Evolutionary conservation across 352 stramenopile species (phyloP), one percentile per base, ranked within the genome.

Genomic region (Lagenidium giganteum): DNA sequence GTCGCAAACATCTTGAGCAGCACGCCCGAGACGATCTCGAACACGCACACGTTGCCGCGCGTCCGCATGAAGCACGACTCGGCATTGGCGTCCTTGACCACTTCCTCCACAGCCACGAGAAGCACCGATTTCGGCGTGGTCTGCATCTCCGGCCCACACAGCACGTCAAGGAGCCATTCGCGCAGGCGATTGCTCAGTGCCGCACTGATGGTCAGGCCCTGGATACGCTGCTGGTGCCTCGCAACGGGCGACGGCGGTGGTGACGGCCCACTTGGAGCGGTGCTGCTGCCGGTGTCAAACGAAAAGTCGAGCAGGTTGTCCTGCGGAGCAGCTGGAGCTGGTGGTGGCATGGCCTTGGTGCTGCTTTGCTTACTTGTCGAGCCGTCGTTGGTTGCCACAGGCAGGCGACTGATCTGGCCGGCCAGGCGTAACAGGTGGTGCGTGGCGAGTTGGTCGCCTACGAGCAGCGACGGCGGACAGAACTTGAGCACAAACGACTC

Each of bases 361-460:
- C n/a, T n/a, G 17, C 31, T 54, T n/a, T 27, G 32, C 5, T 28
- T 50, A 35, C 42, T 14, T 17, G 24, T 32, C 14, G 16, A 20
- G 6, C 9, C 24, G 11, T 33, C 35, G 13, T 26, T 21, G 25
- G 36, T 31, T 2, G n/a, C n/a, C 2, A 59, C 33, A 1, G 65
- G 67, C 12, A 87, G 48, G 0, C 79, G 76, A 30, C 58, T 67
- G 51, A 89, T 59, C 43, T 79, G 68, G 0, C 76, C 79, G 17
- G 57, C 74, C 3, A 92, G 51, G 0, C 63, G 61, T 32, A 92
- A 32, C 32, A 92, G 22, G 41, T 87, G 85, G 16, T 83, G 57
- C n/a, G 71, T 79, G 5, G 79, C 70, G 29, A 92, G 50, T 8
- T 62, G 59, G 26, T 92, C 76, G 11, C 61, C 71, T 17, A 85